Base-by-base conservation (phyloP, 2,329 filamentous ascomycete species). In the Aschersonia sp. region DNA sequence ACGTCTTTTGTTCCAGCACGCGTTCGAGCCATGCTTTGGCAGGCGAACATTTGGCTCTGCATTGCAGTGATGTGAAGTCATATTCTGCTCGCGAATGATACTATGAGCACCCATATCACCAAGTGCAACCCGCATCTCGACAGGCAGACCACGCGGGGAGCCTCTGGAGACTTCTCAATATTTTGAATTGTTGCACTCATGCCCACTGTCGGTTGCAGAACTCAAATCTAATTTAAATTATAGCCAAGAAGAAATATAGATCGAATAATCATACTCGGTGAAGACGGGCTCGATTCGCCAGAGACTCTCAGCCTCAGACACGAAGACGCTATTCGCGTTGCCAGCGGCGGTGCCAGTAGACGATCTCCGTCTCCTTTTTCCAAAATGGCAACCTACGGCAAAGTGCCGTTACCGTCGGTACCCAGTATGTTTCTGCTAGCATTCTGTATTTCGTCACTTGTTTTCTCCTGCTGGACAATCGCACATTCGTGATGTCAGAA, bases 331-430 rank as follows among this genome's bases (percentile, higher is more conserved):
- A 69, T 71, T 42, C 69, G 67, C 53, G 68, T 68, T 65, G 69
- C 65, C 54, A 72, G 69, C 68, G 71, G 72, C 58, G 71, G 71
- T 63, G 69, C 68, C 64, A 68, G 68, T 63, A 66, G 65, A 58
- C 69, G 71, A 72, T 78, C 72, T 67, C 78, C 69, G 68, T 71
- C 73, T 62, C 71, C 60, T 52, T 52, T 63, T 44, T 57, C 63
- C 30, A 58, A 64, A 12, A 68, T 68, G 66, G 65, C 65, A 44
- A 56, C 66, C 65, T 82, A 82, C 68, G 89, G 87, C 73, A 94
- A 94, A 68, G 68, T 79, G 50, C 79, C 84, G 64, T 73, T 81
- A 67, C 74, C 83, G 65, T 83, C 83, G 64, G 77, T 89, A 70
- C 84, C 90, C 68, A 85, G 88, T 94, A 72, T 70, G 87, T 81